These are phyloP conservation scores for Hyaloperonospora arabidopsidis DNA, from an alignment of 352 stramenopile species.

Conservation along the genomic window DNA sequence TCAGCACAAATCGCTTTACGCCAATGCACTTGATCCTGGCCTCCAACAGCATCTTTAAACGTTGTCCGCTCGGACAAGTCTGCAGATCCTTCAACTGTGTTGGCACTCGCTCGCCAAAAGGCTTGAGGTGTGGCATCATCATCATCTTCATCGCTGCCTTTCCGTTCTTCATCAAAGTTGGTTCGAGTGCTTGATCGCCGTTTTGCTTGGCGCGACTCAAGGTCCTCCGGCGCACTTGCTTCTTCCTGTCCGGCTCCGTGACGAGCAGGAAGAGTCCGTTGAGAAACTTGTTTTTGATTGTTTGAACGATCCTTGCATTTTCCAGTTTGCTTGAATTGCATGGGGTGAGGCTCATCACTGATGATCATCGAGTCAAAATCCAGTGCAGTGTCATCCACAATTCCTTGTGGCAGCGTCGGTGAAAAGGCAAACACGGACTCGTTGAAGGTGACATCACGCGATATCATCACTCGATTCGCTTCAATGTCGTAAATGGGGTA, in stretches of 20 bases:
- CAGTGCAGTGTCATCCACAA: background rate
- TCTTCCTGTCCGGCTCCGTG: background rate
- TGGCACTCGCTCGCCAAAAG: conserved; percentile 1
- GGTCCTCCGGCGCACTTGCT: background rate
- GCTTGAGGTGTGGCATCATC: background rate
- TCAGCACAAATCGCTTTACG: background rate
- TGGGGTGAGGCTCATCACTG: background rate
- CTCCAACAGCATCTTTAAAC: background rate
- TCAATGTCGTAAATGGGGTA: background rate
- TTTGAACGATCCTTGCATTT: background rate
- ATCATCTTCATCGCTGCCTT: background rate
- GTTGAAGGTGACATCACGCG: background rate
- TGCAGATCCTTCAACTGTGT: background rate
- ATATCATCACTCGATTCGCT: background rate
- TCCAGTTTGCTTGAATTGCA: background rate
- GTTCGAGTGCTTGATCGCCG: background rate
- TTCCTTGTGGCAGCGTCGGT: background rate
- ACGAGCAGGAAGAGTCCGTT: background rate
- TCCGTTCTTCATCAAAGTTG: background rate
- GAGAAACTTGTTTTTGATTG: background rate
- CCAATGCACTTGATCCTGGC: background rate
- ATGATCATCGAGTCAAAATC: background rate
- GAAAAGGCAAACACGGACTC: background rate
- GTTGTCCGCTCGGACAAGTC: background rate
- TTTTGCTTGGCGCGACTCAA: background rate